Percentiles rank a stretch among this genome's conserved stretches.
These are phyloP conservation scores for Colletotrichum spinosum DNA, from an alignment of 2,329 filamentous ascomycete genomes.

Conservation along the genomic window DNA sequence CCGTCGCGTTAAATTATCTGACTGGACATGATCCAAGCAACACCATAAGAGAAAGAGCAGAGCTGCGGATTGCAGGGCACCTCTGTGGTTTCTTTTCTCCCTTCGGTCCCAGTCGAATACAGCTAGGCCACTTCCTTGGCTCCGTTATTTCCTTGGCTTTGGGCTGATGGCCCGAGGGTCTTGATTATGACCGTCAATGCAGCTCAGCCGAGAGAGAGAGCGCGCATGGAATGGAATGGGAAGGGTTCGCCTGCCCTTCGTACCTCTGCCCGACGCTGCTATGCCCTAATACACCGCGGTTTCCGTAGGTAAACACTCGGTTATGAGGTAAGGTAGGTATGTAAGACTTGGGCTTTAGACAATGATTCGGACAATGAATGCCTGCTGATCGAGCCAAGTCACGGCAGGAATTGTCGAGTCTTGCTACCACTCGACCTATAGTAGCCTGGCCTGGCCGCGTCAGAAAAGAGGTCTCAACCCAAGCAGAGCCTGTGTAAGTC, in stretches of 20 bases:
- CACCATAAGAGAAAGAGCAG: constrained; percentile 6
- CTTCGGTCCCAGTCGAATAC: constrained; percentile 14
- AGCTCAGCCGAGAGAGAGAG: background rate
- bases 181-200: constrained; percentile 16
- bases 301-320: too few species aligned
- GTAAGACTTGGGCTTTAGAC: too few species aligned
- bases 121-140: constrained; percentile 24
- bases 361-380: constrained; percentile 15
- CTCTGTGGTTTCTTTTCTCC: constrained; percentile 31
- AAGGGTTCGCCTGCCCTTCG: constrained; percentile 13
- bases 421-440: constrained; percentile 2
- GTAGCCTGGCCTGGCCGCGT: background rate
- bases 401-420: constrained; percentile 12
- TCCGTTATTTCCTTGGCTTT: constrained; percentile 13
- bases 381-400: constrained; percentile 2
- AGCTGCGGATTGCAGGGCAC: constrained; percentile 1
- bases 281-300: too few species aligned
- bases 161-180: constrained; percentile 17
- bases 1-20: constrained; percentile 25
- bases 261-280: background rate
- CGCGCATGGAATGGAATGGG: constrained; percentile 18
- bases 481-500: constrained; percentile 28
- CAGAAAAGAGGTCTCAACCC: constrained; percentile 25
- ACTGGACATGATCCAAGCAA: constrained; percentile 32
- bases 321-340: too few species aligned